These are phyloP conservation scores for Balakata baccata DNA, from an alignment of 345 rosid species.

Conservation along the genomic window DNA sequence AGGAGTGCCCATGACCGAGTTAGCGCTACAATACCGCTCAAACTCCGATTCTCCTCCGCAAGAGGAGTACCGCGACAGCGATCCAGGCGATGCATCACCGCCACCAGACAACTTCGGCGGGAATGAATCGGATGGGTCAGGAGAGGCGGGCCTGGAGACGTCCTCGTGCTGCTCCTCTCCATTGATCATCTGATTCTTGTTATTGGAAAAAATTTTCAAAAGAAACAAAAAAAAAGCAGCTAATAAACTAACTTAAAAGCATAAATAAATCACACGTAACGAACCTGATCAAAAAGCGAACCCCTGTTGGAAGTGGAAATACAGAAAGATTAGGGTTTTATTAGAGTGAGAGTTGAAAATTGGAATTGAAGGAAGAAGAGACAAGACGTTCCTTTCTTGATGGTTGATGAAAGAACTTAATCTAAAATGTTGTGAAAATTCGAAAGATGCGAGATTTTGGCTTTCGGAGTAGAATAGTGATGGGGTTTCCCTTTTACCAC, in stretches of 20 bases:
- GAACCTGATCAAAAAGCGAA: not conserved
- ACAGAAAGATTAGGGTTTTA: not conserved
- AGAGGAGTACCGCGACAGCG: slow-evolving; percentile 65
- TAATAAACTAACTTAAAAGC: not conserved
- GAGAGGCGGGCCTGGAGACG: slow-evolving; percentile 36
- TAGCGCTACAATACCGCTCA: slow-evolving; percentile 79
- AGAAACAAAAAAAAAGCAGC: not conserved
- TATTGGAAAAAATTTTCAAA: not conserved
- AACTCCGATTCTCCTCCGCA: slow-evolving; percentile 84
- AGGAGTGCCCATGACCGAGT: slow-evolving; percentile 77
- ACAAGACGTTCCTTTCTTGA: not conserved
- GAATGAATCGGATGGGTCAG: slow-evolving; percentile 38
- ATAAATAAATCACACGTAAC: not conserved
- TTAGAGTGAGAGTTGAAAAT: not conserved
- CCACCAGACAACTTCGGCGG: slow-evolving; percentile 34
- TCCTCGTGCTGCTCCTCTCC: slow-evolving; percentile 42
- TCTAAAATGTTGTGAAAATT: not conserved
- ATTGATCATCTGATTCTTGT: slow-evolving; percentile 43
- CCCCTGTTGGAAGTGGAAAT: not conserved
- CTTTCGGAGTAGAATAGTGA: not conserved
- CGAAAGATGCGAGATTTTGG: not conserved
- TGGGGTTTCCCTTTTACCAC: not conserved
- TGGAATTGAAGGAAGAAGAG: not conserved
- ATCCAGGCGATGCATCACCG: slow-evolving; percentile 40
- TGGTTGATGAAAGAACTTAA: not conserved